Conservation (phyloP, 768 basidiomycete species). For the Lentinula raphanica region DNA sequence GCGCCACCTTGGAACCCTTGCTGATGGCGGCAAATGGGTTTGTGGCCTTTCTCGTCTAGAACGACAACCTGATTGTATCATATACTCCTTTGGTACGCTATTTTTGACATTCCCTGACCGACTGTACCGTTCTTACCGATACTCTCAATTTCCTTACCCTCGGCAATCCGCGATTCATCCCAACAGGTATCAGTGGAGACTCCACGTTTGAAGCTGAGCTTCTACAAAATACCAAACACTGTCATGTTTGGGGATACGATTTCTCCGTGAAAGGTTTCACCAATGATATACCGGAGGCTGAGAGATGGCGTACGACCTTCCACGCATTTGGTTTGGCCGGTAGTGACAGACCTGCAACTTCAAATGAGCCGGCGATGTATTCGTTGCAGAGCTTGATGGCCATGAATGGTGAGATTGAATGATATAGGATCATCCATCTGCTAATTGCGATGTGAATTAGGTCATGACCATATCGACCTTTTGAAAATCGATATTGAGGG, state of each 20-base stretch:
- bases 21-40: slow-evolving; percentile 69
- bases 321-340: slow-evolving; percentile 34
- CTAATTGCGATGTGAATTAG: slow-evolving; percentile 22
- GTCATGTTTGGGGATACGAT: slow-evolving; percentile 62
- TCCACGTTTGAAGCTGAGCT: slow-evolving; percentile 61
- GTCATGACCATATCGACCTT: slow-evolving; percentile 65
- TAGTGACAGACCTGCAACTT: slow-evolving; percentile 40
- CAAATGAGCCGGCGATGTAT: slow-evolving; percentile 35
- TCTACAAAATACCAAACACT: slow-evolving; percentile 41
- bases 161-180: neutral
- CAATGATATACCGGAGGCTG: slow-evolving; percentile 30
- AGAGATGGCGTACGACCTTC: slow-evolving; percentile 36
- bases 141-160: slow-evolving; percentile 10
- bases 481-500: slow-evolving; percentile 71
- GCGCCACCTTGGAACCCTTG: slow-evolving; percentile 45
- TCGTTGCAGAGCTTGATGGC: slow-evolving; percentile 63
- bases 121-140: neutral
- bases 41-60: slow-evolving; percentile 55
- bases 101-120: neutral
- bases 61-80: slow-evolving; percentile 48
- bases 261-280: slow-evolving; percentile 40
- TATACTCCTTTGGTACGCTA: slow-evolving; percentile 54
- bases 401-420: slow-evolving; percentile 42
- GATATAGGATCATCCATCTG: neutral
- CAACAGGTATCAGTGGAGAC: slow-evolving; percentile 47